Evolutionary conservation across 2,329 filamentous ascomycete genomes (phyloP), one percentile per base, ranked within the genome.

Genomic region (Graphiopsis chlorocephala): DNA sequence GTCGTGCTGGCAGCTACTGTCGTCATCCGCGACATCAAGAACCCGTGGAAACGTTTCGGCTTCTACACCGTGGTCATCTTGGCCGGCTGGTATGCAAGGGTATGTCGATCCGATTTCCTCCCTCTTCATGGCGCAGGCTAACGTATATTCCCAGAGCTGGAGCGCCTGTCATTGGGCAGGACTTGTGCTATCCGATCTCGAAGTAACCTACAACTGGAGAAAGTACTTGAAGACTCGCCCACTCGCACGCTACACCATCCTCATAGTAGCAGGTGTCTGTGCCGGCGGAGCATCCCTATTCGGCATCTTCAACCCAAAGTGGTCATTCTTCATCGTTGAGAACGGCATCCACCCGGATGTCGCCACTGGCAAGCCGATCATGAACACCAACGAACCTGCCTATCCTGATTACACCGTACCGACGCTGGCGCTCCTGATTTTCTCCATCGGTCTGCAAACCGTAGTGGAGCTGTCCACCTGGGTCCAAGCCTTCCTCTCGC

Each of bases 371-470:
- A 71, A 74, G 12, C 72, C 77, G 1, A 58, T 67, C 2, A 56
- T 66, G 33, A 70, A 78, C 33, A 77, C 78, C 0, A 79, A 79
- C 55, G 2, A 12, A 23, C 77, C 79, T 6, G 61, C 73, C 8
- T 82, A 82, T 68, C 80, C 80, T 4, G 64, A 74, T 12, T 83
- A 83, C 71, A 80, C 74, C 66, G 72, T 75, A 4, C 81, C 81
- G 0, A 78, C 77, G 15, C 71, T 82, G 29, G 81, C 81, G 57
- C 77, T 78, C 55, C 69, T 83, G 4, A 67, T 81, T 14, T 80
- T 81, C 57, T 70, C 75, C 7, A 65, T 76, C 10, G 70, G 70
- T 6, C 69, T 78, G 31, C 77, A 79, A 64, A 56, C 70, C 7
- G 65, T 76, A 26, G 73, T 78, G 23, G 77, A 78, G 61, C 71